Base-by-base conservation (phyloP, 805 yeast species). In the Candida dajiaensis region DNA sequence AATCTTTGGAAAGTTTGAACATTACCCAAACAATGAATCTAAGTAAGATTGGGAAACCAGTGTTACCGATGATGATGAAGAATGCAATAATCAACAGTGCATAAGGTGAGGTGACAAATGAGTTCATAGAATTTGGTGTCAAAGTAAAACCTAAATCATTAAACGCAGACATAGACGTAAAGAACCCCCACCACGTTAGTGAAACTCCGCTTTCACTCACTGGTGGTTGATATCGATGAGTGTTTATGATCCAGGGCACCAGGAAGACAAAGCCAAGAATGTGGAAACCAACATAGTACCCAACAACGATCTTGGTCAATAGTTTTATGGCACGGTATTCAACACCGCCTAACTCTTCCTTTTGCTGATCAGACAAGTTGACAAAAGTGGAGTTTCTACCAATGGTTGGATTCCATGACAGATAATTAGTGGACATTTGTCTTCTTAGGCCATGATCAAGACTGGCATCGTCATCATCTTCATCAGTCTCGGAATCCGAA, bases 261-360 rank as follows among this genome's bases (percentile, higher is more conserved):
- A 84, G 64, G 44, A 79, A 67, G 0, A 74, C 54, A 26, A 80
- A 58, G 0, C 77, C 78, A 21, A 82, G 31, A 4, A 85, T 49
- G 57, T 86, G 89, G 58, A 88, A 81, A 0, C 96, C 96, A 46
- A 89, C 51, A 57, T 87, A 89, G 59, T 87, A 94, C 6, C 64
- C 48, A 0, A 79, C 61, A 13, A 92, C 65, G 40, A 92, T 76
- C 52, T 77, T 76, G 48, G 85, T 79, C 47, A 94, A 68, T 10
- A 89, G 68, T 59, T 89, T 89, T 48, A 87, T 74, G 0, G 99
- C 89, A 39, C 97, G 76, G 62, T 94, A 94, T 61, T 94, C 99
- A 15, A 94, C 97, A 42, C 99, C 99, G 35, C 99, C 99, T 35
- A 94, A 68, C 63, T 94, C 99, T 49, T 86, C 95, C 58, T 88